These are phyloP conservation scores for Albugo laibachii DNA, from an alignment of 352 stramenopile genomes.

Conservation along the genomic window DNA sequence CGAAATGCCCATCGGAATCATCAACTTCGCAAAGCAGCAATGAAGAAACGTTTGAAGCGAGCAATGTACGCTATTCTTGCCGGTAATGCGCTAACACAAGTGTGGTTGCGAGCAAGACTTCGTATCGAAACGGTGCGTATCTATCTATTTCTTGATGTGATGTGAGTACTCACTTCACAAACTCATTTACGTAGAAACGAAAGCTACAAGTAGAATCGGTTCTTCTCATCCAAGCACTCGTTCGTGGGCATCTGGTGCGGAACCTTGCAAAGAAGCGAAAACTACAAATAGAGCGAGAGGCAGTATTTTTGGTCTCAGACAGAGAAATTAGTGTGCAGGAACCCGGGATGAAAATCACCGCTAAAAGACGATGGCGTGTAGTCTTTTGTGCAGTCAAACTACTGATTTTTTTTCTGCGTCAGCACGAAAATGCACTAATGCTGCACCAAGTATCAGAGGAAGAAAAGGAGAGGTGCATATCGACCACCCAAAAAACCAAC, in stretches of 20 bases:
- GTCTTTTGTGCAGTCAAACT: constrained; percentile 36
- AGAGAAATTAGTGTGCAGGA: constrained; percentile 36
- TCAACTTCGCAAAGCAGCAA: constrained; percentile 24
- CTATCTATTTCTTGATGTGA: too few species aligned
- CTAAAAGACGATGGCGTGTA: constrained; percentile 59
- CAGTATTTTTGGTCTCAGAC: constrained; percentile 43
- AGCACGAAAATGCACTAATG: constrained; percentile 54
- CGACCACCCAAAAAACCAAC: constrained; percentile 14
- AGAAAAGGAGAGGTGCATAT: constrained; percentile 41
- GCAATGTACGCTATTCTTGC: constrained; percentile 42
- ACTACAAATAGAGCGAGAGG: constrained; percentile 49
- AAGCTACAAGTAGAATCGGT: constrained; percentile 25
- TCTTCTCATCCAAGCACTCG: constrained; percentile 46
- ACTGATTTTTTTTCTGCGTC: constrained; percentile 50
- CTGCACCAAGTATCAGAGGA: constrained; percentile 54
- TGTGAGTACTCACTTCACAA: too few species aligned
- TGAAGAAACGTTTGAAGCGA: constrained; percentile 47
- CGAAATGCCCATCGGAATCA: constrained; percentile 17
- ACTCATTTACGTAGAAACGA: constrained; percentile 8
- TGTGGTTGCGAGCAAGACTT: constrained; percentile 25
- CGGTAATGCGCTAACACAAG: constrained; percentile 48
- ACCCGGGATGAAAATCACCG: constrained; percentile 50
- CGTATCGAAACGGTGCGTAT: constrained; percentile 15
- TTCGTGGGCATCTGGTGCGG: constrained; percentile 55
- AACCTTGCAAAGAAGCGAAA: constrained; percentile 40